These are phyloP conservation scores for Verticillium klebahnii DNA, from an alignment of 2,329 filamentous ascomycete species.

Conservation along the genomic window DNA sequence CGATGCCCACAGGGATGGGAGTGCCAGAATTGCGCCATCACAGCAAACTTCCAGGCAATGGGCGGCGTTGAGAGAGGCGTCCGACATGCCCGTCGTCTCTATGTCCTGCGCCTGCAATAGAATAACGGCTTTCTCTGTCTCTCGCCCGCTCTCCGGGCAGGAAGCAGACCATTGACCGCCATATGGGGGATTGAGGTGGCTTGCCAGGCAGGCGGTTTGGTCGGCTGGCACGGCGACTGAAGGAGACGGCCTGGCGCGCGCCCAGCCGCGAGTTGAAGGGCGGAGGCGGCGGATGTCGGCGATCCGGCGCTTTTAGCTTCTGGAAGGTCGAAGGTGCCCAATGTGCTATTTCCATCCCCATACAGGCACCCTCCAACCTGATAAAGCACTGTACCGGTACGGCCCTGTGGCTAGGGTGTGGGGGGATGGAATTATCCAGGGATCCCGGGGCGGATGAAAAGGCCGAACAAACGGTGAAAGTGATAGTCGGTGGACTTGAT, in stretches of 20 bases:
- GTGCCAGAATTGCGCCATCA: not conserved
- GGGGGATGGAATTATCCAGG: not conserved
- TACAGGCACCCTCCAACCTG: not conserved
- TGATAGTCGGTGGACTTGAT: not conserved
- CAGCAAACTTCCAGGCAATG: not conserved
- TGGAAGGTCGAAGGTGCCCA: not conserved
- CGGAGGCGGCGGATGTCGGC: not conserved
- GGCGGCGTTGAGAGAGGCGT: not conserved
- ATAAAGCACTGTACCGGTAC: not conserved
- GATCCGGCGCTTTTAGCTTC: not conserved
- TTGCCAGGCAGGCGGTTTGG: not conserved
- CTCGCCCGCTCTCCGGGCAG: no score
- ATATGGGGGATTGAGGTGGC: not conserved
- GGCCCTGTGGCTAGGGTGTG: not conserved
- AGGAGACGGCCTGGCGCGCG: not conserved
- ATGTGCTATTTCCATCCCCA: not conserved
- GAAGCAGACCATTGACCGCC: not conserved
- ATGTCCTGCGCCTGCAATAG: no score
- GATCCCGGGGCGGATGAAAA: not conserved
- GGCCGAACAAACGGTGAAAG: not conserved
- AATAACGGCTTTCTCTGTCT: no score
- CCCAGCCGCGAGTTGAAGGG: not conserved
- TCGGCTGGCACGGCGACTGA: not conserved
- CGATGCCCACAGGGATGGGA: not conserved
- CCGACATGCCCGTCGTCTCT: no score